Conservation (phyloP, 1,284 basidiomycete species). For the Malassezia cuniculi region DNA sequence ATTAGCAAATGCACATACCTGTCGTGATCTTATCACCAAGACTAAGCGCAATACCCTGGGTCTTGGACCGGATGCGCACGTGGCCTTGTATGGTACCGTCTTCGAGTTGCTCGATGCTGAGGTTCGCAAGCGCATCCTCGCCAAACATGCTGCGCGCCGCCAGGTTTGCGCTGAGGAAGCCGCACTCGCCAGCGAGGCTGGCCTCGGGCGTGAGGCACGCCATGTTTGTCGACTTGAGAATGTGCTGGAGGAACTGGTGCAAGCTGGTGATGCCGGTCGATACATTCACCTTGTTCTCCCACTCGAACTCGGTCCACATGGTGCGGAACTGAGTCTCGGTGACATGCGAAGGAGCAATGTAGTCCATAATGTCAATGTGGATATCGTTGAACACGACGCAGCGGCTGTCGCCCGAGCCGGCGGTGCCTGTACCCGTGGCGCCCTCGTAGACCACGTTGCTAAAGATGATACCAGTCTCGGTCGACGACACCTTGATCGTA, state of each 20-base stretch:
- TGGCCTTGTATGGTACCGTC: constrained; percentile 47
- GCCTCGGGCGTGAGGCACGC: constrained; percentile 87
- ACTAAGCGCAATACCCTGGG: constrained; percentile 63
- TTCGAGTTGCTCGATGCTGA: constrained; percentile 81
- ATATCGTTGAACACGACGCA: constrained; percentile 87
- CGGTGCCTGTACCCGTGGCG: constrained; percentile 29
- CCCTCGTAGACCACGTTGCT: constrained; percentile 90
- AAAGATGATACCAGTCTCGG: constrained; percentile 95
- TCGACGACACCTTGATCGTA: constrained; percentile 74
- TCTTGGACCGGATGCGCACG: constrained; percentile 40
- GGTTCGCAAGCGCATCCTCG: constrained; percentile 92
- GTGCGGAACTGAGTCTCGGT: constrained; percentile 72
- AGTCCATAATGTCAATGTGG: constrained; percentile 98
- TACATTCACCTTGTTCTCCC: constrained; percentile 94
- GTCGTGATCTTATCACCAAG: constrained; percentile 68
- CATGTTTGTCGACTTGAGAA: constrained; percentile 80
- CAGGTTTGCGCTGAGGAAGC: constrained; percentile 85
- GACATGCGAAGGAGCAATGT: constrained; percentile 93
- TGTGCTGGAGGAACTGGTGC: constrained; percentile 69
- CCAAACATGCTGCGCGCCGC: constrained; percentile 83
- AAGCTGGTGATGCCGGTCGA: constrained; percentile 69
- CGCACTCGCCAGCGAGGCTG: constrained; percentile 76
- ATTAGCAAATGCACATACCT: too few species aligned
- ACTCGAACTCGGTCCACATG: constrained; percentile 97
- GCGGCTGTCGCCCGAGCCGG: constrained; percentile 50